phyloP scores from a whole-genome alignment of 2,329 filamentous ascomycete species.

The Rhynchosporium agropyri region DNA sequence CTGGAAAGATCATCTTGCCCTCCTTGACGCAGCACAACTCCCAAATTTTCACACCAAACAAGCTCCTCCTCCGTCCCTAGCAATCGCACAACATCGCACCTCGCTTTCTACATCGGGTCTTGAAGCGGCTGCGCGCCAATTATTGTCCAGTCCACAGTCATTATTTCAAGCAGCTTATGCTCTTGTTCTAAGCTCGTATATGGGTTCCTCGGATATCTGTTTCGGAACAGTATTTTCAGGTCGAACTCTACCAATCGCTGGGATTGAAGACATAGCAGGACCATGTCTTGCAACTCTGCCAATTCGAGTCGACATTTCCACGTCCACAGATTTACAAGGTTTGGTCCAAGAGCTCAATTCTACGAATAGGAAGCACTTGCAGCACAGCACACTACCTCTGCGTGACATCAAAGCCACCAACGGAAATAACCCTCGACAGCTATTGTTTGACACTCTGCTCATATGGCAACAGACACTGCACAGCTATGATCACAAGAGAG shows the following conservation, averaged over 20 bases:
- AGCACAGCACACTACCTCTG: constrained; percentile 65
- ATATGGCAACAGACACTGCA: constrained; percentile 79
- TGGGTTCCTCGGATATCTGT: constrained; percentile 66
- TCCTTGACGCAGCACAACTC: constrained; percentile 55
- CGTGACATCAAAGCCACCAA: constrained; percentile 68
- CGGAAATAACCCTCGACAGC: constrained; percentile 55
- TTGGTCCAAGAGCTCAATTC: constrained; percentile 66
- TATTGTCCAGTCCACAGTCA: constrained; percentile 60
- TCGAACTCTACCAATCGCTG: constrained; percentile 69
- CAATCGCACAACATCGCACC: constrained; percentile 36
- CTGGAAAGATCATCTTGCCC: constrained; percentile 69
- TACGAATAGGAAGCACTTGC: constrained; percentile 66
- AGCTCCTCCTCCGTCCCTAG: constrained; percentile 38
- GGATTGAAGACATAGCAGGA: constrained; percentile 74
- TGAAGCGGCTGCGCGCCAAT: constrained; percentile 32
- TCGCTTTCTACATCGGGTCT: constrained; percentile 41
- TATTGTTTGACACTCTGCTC: constrained; percentile 76
- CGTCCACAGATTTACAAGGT: constrained; percentile 56
- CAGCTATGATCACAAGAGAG: constrained; percentile 39
- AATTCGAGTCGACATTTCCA: constrained; percentile 62
- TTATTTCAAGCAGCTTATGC: constrained; percentile 75
- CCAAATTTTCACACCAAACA: constrained; percentile 58
- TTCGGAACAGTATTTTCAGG: constrained; percentile 84
- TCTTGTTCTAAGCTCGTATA: constrained; percentile 66
- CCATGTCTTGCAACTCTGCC: constrained; percentile 80